Evolutionary conservation across 345 rosid species (phyloP).

Genomic region (Conringia planisiliqua): DNA sequence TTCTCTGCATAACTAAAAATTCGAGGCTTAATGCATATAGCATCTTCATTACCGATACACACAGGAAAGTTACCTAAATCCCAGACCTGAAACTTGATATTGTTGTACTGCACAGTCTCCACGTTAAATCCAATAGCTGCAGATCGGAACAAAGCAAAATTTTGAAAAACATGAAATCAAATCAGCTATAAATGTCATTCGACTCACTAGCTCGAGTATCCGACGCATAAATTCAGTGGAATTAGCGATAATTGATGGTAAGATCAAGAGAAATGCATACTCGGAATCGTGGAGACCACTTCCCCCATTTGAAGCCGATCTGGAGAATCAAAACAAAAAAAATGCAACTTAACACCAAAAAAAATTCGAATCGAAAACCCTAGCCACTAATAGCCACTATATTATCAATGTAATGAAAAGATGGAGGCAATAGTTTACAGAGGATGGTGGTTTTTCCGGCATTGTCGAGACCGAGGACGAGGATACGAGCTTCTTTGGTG

Average conservation of each 20-base stretch:
- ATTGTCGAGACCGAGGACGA: constrained; percentile 89
- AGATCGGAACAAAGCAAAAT: constrained; percentile 12
- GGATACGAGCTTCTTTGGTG: constrained; percentile 80
- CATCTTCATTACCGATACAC: not conserved
- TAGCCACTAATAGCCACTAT: not conserved
- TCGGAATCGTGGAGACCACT: constrained; percentile 95
- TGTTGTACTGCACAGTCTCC: constrained; percentile 91
- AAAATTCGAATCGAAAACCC: constrained; percentile 7
- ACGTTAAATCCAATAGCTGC: constrained; percentile 98
- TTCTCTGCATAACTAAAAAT: not conserved
- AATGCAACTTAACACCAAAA: not conserved
- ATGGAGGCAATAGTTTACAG: constrained; percentile 36
- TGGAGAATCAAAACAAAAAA: constrained; percentile 15
- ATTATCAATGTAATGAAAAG: not conserved
- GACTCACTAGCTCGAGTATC: not conserved
- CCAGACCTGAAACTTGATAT: constrained; percentile 95
- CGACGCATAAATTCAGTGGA: not conserved
- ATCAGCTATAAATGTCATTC: not conserved
- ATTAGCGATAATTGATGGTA: not conserved
- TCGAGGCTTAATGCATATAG: not conserved
- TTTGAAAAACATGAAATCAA: not conserved
- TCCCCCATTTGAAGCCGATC: constrained; percentile 99
- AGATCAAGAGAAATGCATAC: constrained; percentile 40
- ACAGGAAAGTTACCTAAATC: constrained; percentile 54
- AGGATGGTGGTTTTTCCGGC: constrained; percentile 91